Conservation (phyloP, 1,139 yeast species). For the Kodamaea plutei region DNA sequence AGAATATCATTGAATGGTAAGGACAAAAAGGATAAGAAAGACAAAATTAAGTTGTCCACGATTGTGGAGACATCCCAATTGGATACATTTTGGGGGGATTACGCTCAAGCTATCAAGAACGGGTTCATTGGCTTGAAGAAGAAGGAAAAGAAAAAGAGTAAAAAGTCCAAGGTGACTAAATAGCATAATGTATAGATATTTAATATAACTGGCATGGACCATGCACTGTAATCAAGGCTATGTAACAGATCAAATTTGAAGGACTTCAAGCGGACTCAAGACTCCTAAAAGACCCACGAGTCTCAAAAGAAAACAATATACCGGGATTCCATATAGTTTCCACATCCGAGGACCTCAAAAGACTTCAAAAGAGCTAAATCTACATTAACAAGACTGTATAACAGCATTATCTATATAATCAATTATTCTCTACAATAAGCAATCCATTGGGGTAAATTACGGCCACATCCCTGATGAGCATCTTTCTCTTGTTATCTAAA, state of each 20-base stretch:
- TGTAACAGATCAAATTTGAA: no score
- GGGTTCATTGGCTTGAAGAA: slow-evolving; percentile 59
- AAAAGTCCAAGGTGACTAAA: slow-evolving; percentile 33
- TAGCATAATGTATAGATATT: no score
- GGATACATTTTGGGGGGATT: slow-evolving; percentile 67
- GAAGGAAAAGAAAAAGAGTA: slow-evolving; percentile 61
- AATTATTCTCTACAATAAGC: slow-evolving; percentile 33
- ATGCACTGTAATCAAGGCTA: no score
- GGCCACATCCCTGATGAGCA: slow-evolving; percentile 26
- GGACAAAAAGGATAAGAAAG: slow-evolving; percentile 29
- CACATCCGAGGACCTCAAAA: no score
- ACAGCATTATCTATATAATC: slow-evolving; percentile 7
- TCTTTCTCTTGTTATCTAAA: slow-evolving; percentile 22
- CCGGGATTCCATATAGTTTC: no score
- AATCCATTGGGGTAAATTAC: slow-evolving; percentile 43
- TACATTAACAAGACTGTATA: no score
- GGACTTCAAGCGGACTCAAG: no score
- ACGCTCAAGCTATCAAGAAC: slow-evolving; percentile 57
- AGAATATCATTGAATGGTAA: slow-evolving; percentile 59
- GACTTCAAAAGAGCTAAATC: no score
- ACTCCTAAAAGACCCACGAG: no score
- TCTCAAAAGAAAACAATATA: no score
- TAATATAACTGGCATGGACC: no score
- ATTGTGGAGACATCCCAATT: slow-evolving; percentile 54
- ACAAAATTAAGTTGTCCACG: slow-evolving; percentile 58